Evolutionary conservation across 2,329 filamentous ascomycete genomes (phyloP).

Genomic region (Pyrenochaeta sp.): DNA sequence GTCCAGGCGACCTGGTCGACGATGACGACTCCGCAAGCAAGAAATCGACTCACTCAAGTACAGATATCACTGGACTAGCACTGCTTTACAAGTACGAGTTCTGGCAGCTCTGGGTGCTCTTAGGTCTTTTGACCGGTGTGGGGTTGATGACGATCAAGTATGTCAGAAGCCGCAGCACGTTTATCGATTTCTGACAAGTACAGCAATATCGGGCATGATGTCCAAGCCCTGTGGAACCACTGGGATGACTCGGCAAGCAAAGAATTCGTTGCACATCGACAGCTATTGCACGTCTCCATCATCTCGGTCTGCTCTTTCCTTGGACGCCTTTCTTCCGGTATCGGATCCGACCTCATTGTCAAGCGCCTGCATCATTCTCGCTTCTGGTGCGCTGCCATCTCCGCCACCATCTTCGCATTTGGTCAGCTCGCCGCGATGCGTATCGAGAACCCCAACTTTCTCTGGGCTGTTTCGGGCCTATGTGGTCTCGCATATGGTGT

Average conservation of each 20-base stretch:
- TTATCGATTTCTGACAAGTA: conserved; percentile 36
- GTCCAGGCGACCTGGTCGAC: conserved; percentile 60
- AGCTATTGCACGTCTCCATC: conserved; percentile 92
- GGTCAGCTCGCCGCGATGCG: conserved; percentile 80
- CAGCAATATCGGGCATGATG: conserved; percentile 93
- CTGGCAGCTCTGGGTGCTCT: conserved; percentile 87
- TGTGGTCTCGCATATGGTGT: conserved; percentile 92
- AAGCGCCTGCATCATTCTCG: conserved; percentile 81
- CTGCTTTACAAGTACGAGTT: conserved; percentile 79
- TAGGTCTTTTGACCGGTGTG: conserved; percentile 90
- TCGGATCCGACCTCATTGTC: conserved; percentile 89
- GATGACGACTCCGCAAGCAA: conserved; percentile 62
- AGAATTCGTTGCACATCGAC: conserved; percentile 78
- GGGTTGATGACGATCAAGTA: conserved; percentile 98
- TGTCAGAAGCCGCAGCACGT: neutral
- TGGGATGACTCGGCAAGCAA: conserved; percentile 77
- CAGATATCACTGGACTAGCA: conserved; percentile 88
- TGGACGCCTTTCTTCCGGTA: conserved; percentile 75
- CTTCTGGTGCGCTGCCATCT: conserved; percentile 87
- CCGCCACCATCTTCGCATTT: conserved; percentile 76
- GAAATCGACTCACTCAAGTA: conserved; percentile 75
- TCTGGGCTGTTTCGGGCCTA: conserved; percentile 80
- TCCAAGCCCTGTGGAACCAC: conserved; percentile 85
- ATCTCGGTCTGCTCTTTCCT: conserved; percentile 88
- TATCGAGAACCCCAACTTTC: conserved; percentile 77